Base-by-base conservation (phyloP, 2,329 filamentous ascomycete genomes). In the Aspergillus neotritici region DNA sequence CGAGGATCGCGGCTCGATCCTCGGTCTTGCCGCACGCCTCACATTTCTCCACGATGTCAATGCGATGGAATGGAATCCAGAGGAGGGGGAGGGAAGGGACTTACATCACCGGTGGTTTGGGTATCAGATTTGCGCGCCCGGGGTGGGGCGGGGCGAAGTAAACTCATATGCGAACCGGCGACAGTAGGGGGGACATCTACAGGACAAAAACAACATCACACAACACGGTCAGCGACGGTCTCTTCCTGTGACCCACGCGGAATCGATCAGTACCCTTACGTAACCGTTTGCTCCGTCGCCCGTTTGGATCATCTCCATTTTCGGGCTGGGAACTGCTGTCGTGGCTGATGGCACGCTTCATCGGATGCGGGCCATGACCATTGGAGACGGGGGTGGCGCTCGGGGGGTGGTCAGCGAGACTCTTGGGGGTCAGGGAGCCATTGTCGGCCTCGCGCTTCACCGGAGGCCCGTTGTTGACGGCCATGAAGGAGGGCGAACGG, bases 111-210 rank as follows among this genome's bases (percentile, higher is more conserved):
- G 28, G 72, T 74, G 55, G 76, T 77, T 42, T 76, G 74, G 40
- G 74, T 70, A 30, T 74, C 73, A 49, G 76, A 76, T 36, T 76
- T 74, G 37, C 75, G 73, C 33, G 72, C 61, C 40, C 71, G 87
- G 7, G 71, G 67, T 12, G 83, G 83, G 17, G 86, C 83, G 44
- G 91, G 87, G 41, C 91, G 86, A 61, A 94, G 89, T 58, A 91
- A 80, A 48, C 87, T 93, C 89, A 97, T 97, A 69, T 97, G 89
- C 40, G 91, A 97, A 42, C 93, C 93, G 52, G 89, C 89, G 54
- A 98, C 88, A 29, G 87, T 95, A 34, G 91, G 62, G 30, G 76
- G 72, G 34, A 68, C 68, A 62, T 80, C 66, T 70, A 53, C 41
- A 34, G 45, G 42, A 35, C 36, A 40, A 30, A 7, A 32, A 44